phyloP scores from a whole-genome alignment of 2,329 filamentous ascomycete species.

The Diaporthe eres region DNA sequence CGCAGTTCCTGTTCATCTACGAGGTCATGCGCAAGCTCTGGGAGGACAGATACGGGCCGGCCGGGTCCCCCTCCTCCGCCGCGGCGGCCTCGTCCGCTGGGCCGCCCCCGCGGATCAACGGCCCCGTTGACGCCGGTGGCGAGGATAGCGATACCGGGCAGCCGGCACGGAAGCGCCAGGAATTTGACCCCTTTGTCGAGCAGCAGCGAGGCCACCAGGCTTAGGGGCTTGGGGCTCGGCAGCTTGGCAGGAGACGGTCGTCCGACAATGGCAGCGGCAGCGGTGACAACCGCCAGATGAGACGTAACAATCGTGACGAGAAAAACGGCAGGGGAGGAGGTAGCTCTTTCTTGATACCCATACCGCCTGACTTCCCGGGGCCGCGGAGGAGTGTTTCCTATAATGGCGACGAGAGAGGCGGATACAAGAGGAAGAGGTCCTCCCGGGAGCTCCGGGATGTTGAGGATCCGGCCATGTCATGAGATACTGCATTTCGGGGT shows the following conservation, averaged over 20 bases:
- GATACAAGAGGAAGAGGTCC: conserved; percentile 29
- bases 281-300: too few relatives aligned
- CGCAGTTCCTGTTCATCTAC: conserved; percentile 91
- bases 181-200: conserved; percentile 63
- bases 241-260: conserved; percentile 32
- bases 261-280: background rate
- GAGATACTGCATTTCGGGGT: conserved; percentile 4
- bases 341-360: conserved; percentile 39
- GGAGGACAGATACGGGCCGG: conserved; percentile 72
- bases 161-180: conserved; percentile 67
- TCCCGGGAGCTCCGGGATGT: background rate
- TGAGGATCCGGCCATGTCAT: conserved; percentile 25
- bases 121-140: conserved; percentile 42
- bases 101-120: conserved; percentile 9
- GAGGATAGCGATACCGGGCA: conserved; percentile 54
- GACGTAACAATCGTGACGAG: background rate
- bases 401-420: conserved; percentile 23
- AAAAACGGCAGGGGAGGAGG: background rate
- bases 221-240: conserved; percentile 42
- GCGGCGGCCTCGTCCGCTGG: background rate
- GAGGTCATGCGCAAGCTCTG: conserved; percentile 84
- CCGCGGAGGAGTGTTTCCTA: conserved; percentile 26
- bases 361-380: conserved; percentile 35
- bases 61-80: background rate
- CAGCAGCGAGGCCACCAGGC: conserved; percentile 36